phyloP scores from a whole-genome alignment of 192 early-diverging fungal species.

The Coemansia sp. region DNA sequence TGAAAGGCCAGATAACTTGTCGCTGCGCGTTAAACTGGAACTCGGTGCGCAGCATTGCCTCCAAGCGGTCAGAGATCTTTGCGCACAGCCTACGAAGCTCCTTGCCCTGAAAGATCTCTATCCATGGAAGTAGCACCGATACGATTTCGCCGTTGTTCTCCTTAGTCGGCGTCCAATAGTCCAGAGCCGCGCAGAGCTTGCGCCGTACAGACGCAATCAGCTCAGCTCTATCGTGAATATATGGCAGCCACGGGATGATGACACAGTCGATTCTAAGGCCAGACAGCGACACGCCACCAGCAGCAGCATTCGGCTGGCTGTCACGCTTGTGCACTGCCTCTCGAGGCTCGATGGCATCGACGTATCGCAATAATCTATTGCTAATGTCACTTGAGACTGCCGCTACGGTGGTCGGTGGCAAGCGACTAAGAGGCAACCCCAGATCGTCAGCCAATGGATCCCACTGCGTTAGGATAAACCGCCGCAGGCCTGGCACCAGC shows the following conservation, averaged over 20 bases:
- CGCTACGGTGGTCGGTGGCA: slow-evolving; percentile 18
- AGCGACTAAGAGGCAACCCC: slow-evolving; percentile 2
- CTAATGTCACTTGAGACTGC: slow-evolving; percentile 18
- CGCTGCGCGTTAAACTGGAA: slow-evolving; percentile 30
- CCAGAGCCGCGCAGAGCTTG: slow-evolving; percentile 47
- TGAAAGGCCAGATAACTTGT: slow-evolving; percentile 45
- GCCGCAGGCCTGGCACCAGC: slow-evolving; percentile 36
- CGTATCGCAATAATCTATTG: slow-evolving; percentile 20
- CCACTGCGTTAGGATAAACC: slow-evolving; percentile 41
- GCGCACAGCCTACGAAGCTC: slow-evolving; percentile 23
- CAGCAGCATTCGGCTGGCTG: background rate
- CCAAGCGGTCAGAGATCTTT: slow-evolving; percentile 21
- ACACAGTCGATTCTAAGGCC: slow-evolving; percentile 29
- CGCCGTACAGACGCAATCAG: slow-evolving; percentile 32
- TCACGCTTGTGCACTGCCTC: slow-evolving; percentile 12
- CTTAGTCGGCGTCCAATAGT: slow-evolving; percentile 33
- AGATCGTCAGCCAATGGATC: slow-evolving; percentile 36
- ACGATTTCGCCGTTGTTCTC: slow-evolving; percentile 27
- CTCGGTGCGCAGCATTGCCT: slow-evolving; percentile 25
- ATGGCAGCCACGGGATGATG: slow-evolving; percentile 51
- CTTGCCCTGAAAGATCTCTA: slow-evolving; percentile 32
- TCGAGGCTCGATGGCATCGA: slow-evolving; percentile 27
- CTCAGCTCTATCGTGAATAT: slow-evolving; percentile 28
- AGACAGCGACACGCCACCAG: background rate
- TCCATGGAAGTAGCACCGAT: slow-evolving; percentile 31